Evolutionary conservation across 108 stramenopile genomes (phyloP), one percentile per base, ranked within the genome.

Genomic region (Cyclotella sp.): DNA sequence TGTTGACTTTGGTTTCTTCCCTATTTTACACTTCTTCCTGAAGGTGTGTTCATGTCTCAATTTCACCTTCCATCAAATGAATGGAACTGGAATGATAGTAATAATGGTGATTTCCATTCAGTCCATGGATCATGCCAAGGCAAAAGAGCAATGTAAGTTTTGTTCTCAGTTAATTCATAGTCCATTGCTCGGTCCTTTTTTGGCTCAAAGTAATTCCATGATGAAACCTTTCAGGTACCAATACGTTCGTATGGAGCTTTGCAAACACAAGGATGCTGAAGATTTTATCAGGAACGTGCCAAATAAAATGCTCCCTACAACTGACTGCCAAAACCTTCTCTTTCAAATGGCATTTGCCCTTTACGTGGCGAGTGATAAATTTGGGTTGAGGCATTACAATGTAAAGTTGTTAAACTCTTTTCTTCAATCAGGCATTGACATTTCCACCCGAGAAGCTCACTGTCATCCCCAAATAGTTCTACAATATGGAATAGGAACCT

Each of bases 371-470:
- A 88, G 89, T n/a, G 86, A 92, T 55, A 70, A 80, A 21, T 89
- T 91, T 58, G 84, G 89, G 22, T 47, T 99, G 70, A 96, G 98
- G 46, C 99, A 99, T 79, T 99, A 98, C 70, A 98, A 99, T 78
- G 82, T 99, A 22, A 99, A 99, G 77, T 85, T 98, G n/a, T 88
- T 99, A 41, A 99, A 99, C 82, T 94, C 97, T 49, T 93, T 99
- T 46, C 69, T 95, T 0, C 89, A 89, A 60, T 73, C 81, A 9
- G 78, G 82, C 9, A 62, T 72, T 12, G 84, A 68, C 53, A 52
- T 57, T 21, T 43, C 70, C 29, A 63, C 84, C 7, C 65, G 69
- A 5, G 49, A 68, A 9, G n/a, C n/a, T n/a, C 71, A 76, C 22
- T 67, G 66, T 11, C 78, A 80, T 57, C 80, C 82, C 15, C 68